These are phyloP conservation scores for Scheffersomyces coipomensis DNA, from an alignment of 805 yeast species.

Conservation along the genomic window DNA sequence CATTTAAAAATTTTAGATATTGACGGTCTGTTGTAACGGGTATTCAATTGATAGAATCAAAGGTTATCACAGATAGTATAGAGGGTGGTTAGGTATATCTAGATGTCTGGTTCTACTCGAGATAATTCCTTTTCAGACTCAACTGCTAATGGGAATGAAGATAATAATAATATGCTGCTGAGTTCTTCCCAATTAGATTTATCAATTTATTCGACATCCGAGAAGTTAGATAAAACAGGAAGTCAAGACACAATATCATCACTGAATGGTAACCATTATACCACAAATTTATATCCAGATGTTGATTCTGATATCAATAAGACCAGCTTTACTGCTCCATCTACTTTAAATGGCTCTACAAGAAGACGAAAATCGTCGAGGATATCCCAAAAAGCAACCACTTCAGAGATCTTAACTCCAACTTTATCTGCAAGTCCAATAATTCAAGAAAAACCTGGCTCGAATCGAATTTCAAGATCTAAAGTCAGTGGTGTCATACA, in stretches of 20 bases:
- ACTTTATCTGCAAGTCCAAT: constrained; percentile 6
- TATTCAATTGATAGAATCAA: too few species aligned
- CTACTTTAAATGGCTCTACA: neutral
- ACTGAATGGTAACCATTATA: neutral
- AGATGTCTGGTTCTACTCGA: neutral
- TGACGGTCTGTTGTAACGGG: too few species aligned
- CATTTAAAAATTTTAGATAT: too few species aligned
- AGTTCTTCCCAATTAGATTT: neutral
- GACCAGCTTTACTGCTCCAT: neutral
- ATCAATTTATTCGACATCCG: neutral
- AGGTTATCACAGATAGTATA: too few species aligned
- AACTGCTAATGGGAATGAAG: neutral
- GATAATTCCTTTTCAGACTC: neutral
- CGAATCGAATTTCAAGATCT: neutral
- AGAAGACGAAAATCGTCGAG: constrained; percentile 4
- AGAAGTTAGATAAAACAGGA: neutral
- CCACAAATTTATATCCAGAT: neutral
- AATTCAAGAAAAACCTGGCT: constrained; percentile 3
- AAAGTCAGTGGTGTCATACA: constrained; percentile 7
- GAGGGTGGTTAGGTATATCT: too few species aligned
- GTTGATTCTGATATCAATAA: neutral
- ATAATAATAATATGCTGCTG: constrained; percentile 1
- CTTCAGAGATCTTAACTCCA: neutral
- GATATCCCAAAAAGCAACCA: neutral
- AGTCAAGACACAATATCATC: neutral